Evolutionary conservation across 352 stramenopile genomes (phyloP).

Genomic region (Globisporangium emineosum): DNA sequence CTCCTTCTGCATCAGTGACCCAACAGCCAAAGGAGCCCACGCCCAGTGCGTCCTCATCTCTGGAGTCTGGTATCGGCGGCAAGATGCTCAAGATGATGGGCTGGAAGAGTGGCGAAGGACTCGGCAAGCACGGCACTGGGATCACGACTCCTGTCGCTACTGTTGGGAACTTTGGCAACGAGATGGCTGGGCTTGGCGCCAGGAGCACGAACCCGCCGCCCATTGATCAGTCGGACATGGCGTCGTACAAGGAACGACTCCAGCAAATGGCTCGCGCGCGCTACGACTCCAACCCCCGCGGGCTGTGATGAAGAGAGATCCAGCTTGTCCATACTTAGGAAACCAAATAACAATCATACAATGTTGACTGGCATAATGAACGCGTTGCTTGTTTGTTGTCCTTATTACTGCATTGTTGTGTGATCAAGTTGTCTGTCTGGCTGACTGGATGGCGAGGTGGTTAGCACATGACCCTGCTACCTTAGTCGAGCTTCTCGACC

Average conservation of each 20-base stretch:
- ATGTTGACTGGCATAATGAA: background rate
- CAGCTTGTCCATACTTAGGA: background rate
- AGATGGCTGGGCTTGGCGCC: constrained; percentile 52
- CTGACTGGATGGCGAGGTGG: background rate
- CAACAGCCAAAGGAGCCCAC: background rate
- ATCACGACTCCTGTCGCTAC: constrained; percentile 69
- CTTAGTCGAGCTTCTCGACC: constrained; percentile 51
- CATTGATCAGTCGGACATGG: constrained; percentile 45
- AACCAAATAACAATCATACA: background rate
- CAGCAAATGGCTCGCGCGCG: constrained; percentile 57
- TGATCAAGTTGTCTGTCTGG: background rate
- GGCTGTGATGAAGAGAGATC: constrained; percentile 4
- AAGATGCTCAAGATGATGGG: constrained; percentile 90
- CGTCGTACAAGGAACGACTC: constrained; percentile 59
- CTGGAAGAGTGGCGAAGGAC: constrained; percentile 79
- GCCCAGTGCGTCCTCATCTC: constrained; percentile 14
- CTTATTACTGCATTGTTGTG: background rate
- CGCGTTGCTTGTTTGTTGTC: background rate
- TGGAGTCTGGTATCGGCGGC: constrained; percentile 69
- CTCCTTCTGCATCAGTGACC: background rate
- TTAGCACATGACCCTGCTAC: constrained; percentile 1
- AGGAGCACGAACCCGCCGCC: constrained; percentile 23
- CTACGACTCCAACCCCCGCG: constrained; percentile 36
- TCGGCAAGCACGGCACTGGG: constrained; percentile 77
- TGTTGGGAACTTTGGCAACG: constrained; percentile 31